Evolutionary conservation across 805 yeast species (phyloP), one percentile per base, ranked within the genome.

Genomic region (Hanseniaspora lindneri): DNA sequence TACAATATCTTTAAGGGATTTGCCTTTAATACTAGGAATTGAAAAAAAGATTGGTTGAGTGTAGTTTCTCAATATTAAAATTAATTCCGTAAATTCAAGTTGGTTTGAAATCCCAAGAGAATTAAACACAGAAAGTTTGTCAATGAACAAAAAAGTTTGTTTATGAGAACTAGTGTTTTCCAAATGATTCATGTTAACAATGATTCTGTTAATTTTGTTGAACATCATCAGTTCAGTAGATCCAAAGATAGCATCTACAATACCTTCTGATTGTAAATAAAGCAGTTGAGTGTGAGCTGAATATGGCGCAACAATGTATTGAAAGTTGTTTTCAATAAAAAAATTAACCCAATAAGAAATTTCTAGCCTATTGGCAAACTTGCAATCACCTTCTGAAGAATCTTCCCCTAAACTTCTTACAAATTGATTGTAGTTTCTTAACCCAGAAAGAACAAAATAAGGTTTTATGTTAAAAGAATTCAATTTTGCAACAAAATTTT

Each of bases 271-370:
- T 53, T 72, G 71, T 56, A 89, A 65, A 57, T 85, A 86, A 6
- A 83, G 76, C 56, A 92, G 69, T 63, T 89, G 96, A 35, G 79
- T 74, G 65, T 86, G 78, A 0, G 96, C 77, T 39, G 78, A 71
- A 59, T 78, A 87, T 4, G 97, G 97, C 30, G 95, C 82, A 11
- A 87, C 75, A 50, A 86, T 63, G 59, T 73, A 88, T 14, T 2
- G 17, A 11, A 84, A 64, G 2, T 68, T 72, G 42, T 71, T 68
- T 19, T 71, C 73, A 32, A 71, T 69, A 51, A 89, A 75, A 48
- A 75, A 73, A 21, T 68, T 64, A 51, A 83, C 67, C 53, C 86
- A 67, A 53, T 77, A 24, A 13, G 33, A 16, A 9, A 19, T 24
- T 16, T 46, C 27, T 41, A 46, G 28, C 13, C 30, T 39, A 23